phyloP scores from a whole-genome alignment of 2,329 filamentous ascomycete genomes.

The Dactylonectria macrodidyma region DNA sequence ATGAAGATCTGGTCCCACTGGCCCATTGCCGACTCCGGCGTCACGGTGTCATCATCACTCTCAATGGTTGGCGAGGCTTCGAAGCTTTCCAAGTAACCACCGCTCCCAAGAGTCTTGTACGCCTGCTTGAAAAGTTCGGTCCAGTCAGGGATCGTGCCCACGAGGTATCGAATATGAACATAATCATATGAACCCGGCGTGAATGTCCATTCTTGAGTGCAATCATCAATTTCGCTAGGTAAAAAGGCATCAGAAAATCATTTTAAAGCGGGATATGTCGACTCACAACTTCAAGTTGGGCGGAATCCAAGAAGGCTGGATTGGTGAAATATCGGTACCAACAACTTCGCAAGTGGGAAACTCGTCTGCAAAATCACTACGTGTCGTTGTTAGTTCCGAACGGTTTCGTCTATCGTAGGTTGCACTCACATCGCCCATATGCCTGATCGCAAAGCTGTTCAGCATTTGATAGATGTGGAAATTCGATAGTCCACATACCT shows the following conservation, averaged over 20 bases:
- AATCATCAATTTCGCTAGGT: constrained; percentile 70
- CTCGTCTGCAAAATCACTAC: constrained; percentile 58
- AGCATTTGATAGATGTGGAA: background rate
- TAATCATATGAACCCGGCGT: constrained; percentile 66
- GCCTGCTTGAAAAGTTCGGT: constrained; percentile 64
- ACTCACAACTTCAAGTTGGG: constrained; percentile 34
- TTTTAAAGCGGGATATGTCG: background rate
- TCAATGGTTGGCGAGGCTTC: constrained; percentile 37
- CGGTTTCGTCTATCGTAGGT: background rate
- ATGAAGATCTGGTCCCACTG: constrained; percentile 41
- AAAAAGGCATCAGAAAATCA: background rate
- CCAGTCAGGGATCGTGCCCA: constrained; percentile 68
- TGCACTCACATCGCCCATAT: constrained; percentile 32
- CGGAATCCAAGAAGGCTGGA: constrained; percentile 66
- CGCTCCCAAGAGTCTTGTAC: constrained; percentile 67
- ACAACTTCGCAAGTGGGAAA: constrained; percentile 62
- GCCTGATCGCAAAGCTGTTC: constrained; percentile 5
- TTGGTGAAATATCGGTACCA: constrained; percentile 71
- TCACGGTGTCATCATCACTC: constrained; percentile 49
- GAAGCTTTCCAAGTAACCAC: constrained; percentile 56
- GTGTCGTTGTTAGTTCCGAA: constrained; percentile 53
- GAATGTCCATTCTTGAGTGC: constrained; percentile 66
- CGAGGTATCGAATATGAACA: constrained; percentile 69
- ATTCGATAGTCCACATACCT: constrained; percentile 3
- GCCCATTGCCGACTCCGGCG: constrained; percentile 37